Evolutionary conservation across 2,329 filamentous ascomycete genomes (phyloP), one percentile per base, ranked within the genome.

Genomic region (Cephalotrichum gorgonifer): DNA sequence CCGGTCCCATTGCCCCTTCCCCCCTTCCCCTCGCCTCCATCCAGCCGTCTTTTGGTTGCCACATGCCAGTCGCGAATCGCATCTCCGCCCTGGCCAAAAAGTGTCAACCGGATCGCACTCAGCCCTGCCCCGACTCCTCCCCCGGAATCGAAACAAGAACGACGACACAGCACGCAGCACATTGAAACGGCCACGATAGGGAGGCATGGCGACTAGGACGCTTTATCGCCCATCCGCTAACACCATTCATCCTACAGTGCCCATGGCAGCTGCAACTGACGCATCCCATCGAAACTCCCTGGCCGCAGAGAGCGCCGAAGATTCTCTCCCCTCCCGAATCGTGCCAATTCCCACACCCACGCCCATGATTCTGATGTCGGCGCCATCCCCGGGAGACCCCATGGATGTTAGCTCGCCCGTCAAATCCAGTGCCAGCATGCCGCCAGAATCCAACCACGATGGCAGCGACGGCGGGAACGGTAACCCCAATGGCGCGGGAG

Each of bases 371-470:
- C 74, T 76, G 61, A 78, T 76, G 66, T 79, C 79, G 54, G 71
- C 76, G 48, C 74, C 77, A 20, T 74, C 73, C 44, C 73, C 74
- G 27, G 75, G 72, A 55, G 76, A 79, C 50, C 76, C 76, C 51
- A 83, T 82, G 78, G 78, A 82, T 53, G 72, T 80, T 54, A 75
- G 76, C 31, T 76, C 74, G 33, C 74, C 75, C 47, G 68, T 71
- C 53, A 70, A 68, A 61, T 66, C 69, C 51, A n/a, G n/a, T n/a
- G 68, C 66, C 26, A 65, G n/a, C 45, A 47, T 39, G 45, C 35
- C 27, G 45, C 35, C 27, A 22, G 45, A 35, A 12, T 35, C 44
- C 22, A 35, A 17, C 44, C 64, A 68, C 27, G 66, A 65, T 48
- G 59, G 64, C n/a, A 68, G 62, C 56, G 73, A 72, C 54, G 68